Evolutionary conservation across 2,329 filamentous ascomycete genomes (phyloP).

Genomic region (Decorospora gaudefroyi): DNA sequence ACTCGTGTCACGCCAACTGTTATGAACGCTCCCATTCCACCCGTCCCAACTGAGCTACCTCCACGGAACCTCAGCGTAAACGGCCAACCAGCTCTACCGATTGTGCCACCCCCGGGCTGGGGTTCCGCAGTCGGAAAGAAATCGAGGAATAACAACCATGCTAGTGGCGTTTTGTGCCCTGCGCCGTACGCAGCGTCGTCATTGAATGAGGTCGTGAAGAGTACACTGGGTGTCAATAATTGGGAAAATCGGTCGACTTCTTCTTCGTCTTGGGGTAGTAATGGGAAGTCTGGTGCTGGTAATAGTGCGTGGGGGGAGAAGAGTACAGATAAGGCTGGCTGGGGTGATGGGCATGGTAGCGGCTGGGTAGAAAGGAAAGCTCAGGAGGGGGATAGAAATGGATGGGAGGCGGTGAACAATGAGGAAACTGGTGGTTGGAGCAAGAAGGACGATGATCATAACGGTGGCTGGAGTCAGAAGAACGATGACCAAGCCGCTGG

Average conservation of each 20-base stretch:
- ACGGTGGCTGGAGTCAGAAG: neutral
- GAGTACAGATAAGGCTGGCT: neutral
- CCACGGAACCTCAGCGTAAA: constrained; percentile 3
- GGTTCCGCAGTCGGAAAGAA: constrained; percentile 3
- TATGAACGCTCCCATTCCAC: constrained; percentile 13
- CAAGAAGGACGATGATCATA: neutral
- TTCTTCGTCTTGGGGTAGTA: constrained; percentile 14
- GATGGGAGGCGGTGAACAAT: neutral
- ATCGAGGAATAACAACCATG: constrained; percentile 3
- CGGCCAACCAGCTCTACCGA: neutral
- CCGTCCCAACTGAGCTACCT: neutral
- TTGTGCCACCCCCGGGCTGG: constrained; percentile 12
- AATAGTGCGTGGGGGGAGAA: neutral
- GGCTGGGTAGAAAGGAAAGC: constrained; percentile 1
- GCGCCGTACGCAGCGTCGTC: constrained; percentile 13
- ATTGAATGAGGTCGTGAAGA: neutral
- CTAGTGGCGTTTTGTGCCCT: constrained; percentile 4
- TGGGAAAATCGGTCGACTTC: neutral
- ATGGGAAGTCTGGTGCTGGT: neutral
- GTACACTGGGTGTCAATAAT: neutral
- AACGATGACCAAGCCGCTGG: neutral
- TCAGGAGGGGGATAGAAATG: neutral
- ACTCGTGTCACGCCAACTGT: constrained; percentile 1
- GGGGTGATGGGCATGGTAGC: neutral
- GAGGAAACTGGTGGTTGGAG: neutral